Evolutionary conservation across 805 yeast species (phyloP), one percentile per base, ranked within the genome.

Genomic region (Yamadazyma sp.): DNA sequence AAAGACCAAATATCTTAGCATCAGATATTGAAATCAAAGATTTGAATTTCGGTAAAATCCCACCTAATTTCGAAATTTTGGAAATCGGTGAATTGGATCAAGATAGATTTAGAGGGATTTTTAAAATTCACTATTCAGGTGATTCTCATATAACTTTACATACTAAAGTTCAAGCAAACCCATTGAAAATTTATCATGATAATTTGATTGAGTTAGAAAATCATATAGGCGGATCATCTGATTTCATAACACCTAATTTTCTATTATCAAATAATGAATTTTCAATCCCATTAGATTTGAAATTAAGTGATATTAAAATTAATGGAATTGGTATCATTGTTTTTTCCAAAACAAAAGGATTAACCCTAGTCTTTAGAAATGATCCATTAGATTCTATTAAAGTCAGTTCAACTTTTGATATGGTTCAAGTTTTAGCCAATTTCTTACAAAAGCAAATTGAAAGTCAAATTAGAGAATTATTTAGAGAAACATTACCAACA

Each of bases 321-420:
- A 76, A 80, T 38, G 93, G 95, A 1, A 87, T 88, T 40, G 87
- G 89, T 16, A 82, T 87, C 35, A 78, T 86, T 42, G 96, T 87
- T 3, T 87, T 84, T 55, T 77, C 83, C 19, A 81, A 84, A 49
- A 70, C 83, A 3, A 86, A 86, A 51, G 96, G 96, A 1, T 69
- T 87, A 38, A 87, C 96, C 0, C 64, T 87, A 26, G 96, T 87
- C 20, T 87, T 87, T 62, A 75, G 89, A 48, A 87, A 87, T 57
- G 96, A 87, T 57, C 96, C 96, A 0, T 67, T 87, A 37, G 95
- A 86, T 47, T 75, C 80, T 14, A 86, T 87, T 43, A 80, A 78
- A 48, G 94, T 87, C 10, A 77, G 80, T 43, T 84, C 94, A 4
- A 82, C 95, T n/a, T 87, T 87, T 58, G 95, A 87, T 60, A 76